These are phyloP conservation scores for Pachyrhizus erosus DNA, from an alignment of 306 rosid genomes.

Conservation along the genomic window DNA sequence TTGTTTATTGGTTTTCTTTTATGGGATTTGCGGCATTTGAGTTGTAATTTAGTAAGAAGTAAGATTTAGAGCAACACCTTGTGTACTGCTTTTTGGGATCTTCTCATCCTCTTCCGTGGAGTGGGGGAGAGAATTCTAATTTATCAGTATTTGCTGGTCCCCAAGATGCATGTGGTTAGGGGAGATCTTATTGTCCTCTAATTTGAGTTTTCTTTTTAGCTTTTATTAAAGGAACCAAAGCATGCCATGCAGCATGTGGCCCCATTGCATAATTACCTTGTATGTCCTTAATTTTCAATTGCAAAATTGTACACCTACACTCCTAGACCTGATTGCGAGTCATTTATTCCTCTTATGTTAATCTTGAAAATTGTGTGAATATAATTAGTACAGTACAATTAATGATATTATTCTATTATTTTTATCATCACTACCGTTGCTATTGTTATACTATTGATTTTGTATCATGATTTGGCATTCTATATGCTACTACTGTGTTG, in stretches of 20 bases:
- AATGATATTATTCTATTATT: background rate
- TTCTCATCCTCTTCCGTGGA: conserved; percentile 63
- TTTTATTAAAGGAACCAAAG: conserved; percentile 72
- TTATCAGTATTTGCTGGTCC: conserved; percentile 65
- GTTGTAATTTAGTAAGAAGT: conserved; percentile 57
- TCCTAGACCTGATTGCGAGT: conserved; percentile 34
- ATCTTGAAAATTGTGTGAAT: conserved; percentile 44
- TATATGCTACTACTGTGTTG: background rate
- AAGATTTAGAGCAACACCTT: conserved; percentile 57
- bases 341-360: conserved; percentile 41
- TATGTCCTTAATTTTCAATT: conserved; percentile 47
- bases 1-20: conserved; percentile 52
- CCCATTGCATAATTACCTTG: conserved; percentile 57
- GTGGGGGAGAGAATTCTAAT: conserved; percentile 50
- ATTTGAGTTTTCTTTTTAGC: conserved; percentile 51
- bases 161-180: conserved; percentile 82
- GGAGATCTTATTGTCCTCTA: conserved; percentile 55
- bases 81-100: conserved; percentile 84
- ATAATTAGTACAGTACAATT: background rate
- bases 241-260: conserved; percentile 84
- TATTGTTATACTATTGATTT: conserved; percentile 12
- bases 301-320: conserved; percentile 36
- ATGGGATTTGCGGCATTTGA: conserved; percentile 62
- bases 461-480: conserved; percentile 38
- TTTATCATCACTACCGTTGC: background rate